Evolutionary conservation across 352 stramenopile genomes (phyloP).

Genomic region (Globisporangium alternatum): DNA sequence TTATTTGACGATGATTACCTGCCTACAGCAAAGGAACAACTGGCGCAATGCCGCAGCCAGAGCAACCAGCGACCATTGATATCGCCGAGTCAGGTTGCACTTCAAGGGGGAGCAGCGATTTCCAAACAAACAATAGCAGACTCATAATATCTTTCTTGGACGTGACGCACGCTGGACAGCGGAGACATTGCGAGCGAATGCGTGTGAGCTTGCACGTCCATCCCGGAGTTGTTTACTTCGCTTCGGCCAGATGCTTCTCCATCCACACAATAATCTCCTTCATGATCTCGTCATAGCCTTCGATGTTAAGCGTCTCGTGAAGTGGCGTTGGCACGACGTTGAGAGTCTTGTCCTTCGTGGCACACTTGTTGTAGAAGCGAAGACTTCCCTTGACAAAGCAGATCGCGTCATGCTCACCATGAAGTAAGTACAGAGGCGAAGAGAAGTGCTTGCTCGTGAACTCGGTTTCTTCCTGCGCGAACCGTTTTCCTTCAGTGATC

Average conservation of each 20-base stretch:
- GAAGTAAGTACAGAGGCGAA: conserved; percentile 33
- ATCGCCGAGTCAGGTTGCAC: neutral
- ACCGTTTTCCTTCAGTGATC: conserved; percentile 23
- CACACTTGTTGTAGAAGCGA: conserved; percentile 34
- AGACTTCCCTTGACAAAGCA: conserved; percentile 30
- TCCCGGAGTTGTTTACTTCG: conserved; percentile 2
- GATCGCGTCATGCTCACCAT: conserved; percentile 38
- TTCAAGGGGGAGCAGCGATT: neutral
- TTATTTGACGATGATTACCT: conserved; percentile 65
- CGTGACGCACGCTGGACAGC: neutral
- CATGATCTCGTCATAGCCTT: conserved; percentile 29
- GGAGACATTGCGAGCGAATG: too few relatives aligned
- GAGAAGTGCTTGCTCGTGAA: conserved; percentile 27
- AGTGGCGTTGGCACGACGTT: conserved; percentile 29
- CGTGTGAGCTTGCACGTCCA: too few relatives aligned
- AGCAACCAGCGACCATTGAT: conserved; percentile 7
- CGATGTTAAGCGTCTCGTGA: conserved; percentile 46
- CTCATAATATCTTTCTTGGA: conserved; percentile 12
- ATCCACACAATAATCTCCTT: conserved; percentile 34
- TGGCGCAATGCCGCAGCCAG: conserved; percentile 33
- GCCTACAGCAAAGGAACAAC: conserved; percentile 51
- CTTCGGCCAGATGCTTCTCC: conserved; percentile 14
- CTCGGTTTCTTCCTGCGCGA: conserved; percentile 18
- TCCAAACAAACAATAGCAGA: conserved; percentile 10
- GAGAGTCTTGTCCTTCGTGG: conserved; percentile 45